These are phyloP conservation scores for Sporothrix protearum DNA, from an alignment of 2,329 filamentous ascomycete species.

Conservation along the genomic window DNA sequence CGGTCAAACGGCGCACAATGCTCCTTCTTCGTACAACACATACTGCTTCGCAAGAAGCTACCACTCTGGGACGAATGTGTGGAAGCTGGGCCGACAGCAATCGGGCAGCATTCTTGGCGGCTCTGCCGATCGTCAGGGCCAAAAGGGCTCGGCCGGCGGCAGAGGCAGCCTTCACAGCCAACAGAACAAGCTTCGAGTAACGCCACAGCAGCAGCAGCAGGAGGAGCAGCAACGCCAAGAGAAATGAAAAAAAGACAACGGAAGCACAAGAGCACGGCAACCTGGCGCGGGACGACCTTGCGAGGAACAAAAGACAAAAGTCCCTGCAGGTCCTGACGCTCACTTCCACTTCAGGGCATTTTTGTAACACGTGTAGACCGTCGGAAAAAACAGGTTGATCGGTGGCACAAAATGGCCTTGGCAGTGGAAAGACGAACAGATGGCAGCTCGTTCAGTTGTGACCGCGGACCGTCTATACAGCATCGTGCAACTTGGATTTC, in stretches of 20 bases:
- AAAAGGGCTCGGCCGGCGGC: no score
- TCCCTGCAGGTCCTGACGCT: no score
- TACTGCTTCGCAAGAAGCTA: neutral
- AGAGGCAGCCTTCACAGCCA: neutral
- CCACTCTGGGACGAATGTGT: neutral
- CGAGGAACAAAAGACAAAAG: neutral
- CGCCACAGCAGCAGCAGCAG: neutral
- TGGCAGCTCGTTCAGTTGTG: neutral
- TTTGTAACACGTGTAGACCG: neutral
- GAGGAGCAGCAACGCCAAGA: neutral
- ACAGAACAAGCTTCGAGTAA: neutral
- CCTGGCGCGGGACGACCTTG: neutral
- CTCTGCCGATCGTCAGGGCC: neutral
- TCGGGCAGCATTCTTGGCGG: neutral
- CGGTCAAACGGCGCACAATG: neutral
- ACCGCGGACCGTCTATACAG: neutral
- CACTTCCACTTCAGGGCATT: neutral
- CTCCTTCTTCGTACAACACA: no score
- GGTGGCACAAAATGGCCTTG: neutral
- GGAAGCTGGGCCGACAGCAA: neutral
- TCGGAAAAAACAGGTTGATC: neutral
- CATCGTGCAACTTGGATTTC: neutral
- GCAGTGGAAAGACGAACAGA: neutral
- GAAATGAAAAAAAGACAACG: neutral
- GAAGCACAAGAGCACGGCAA: neutral